Conservation (phyloP, 129 eudicot species). For the Escallonia rubra region DNA sequence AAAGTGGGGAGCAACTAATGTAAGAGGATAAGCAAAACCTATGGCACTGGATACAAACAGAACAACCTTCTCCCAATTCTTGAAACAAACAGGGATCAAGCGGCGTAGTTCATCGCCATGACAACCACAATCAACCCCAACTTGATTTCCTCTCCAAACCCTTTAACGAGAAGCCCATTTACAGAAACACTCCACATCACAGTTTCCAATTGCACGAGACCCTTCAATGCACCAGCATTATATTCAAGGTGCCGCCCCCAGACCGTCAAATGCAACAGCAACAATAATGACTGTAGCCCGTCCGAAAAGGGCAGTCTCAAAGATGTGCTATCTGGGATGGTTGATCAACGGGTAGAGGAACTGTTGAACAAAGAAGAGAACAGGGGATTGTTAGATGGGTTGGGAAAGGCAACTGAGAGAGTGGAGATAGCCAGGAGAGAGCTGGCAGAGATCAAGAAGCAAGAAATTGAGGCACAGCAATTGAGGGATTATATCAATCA, state of each 20-base stretch:
- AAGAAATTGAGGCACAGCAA: constrained; percentile 56
- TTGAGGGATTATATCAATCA: constrained; percentile 42
- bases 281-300: neutral
- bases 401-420: constrained; percentile 53
- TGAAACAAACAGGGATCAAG: constrained; percentile 11
- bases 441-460: constrained; percentile 68
- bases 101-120: neutral
- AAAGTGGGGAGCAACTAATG: too few relatives aligned
- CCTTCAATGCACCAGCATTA: neutral
- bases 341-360: constrained; percentile 62
- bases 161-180: neutral
- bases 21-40: neutral
- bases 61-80: neutral
- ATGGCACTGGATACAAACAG: neutral
- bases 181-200: neutral
- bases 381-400: constrained; percentile 59
- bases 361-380: constrained; percentile 74
- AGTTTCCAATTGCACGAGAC: constrained; percentile 6
- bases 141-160: constrained; percentile 27
- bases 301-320: constrained; percentile 31
- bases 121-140: constrained; percentile 35
- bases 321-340: constrained; percentile 60
- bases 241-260: constrained; percentile 8
- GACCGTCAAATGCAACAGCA: constrained; percentile 19
- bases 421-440: constrained; percentile 76